A percentile compares a stretch with the other conserved stretches of the same genome.
Conservation (phyloP, 805 yeast genomes). For the Candida vaughaniae region DNA sequence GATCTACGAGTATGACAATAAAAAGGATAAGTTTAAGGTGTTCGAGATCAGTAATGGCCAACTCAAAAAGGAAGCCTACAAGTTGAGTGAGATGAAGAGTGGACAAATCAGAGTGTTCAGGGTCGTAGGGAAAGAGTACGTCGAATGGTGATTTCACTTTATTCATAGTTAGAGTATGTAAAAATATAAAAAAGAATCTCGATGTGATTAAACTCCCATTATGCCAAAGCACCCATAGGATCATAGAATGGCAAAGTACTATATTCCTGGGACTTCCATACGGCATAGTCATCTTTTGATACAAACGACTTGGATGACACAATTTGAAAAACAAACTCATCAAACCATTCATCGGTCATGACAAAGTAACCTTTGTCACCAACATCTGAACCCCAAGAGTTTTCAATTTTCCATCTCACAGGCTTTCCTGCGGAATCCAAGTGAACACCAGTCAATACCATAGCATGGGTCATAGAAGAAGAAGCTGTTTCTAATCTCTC, state of each 20-base stretch:
- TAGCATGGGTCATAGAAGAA: conserved; percentile 86
- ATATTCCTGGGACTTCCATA: conserved; percentile 34
- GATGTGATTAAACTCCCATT: too few species aligned
- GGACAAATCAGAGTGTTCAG: conserved; percentile 84
- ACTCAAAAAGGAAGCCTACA: conserved; percentile 60
- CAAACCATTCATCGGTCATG: conserved; percentile 46
- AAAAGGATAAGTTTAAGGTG: conserved; percentile 69
- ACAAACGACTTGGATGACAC: conserved; percentile 40
- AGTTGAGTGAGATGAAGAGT: conserved; percentile 66
- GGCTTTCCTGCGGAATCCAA: conserved; percentile 52
- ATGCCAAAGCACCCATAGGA: conserved; percentile 45
- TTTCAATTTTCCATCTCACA: conserved; percentile 44
- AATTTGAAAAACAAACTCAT: conserved; percentile 42
- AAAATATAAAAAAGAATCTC: too few species aligned
- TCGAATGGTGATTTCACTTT: conserved; percentile 56
- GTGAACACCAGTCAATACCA: conserved; percentile 82
- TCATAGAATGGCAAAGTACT: conserved; percentile 38
- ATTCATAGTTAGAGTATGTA: conserved; percentile 4
- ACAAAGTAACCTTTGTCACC: conserved; percentile 43
- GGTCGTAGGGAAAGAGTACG: conserved; percentile 66
- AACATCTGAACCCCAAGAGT: conserved; percentile 42
- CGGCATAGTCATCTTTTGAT: conserved; percentile 31
- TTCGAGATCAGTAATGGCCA: conserved; percentile 57
- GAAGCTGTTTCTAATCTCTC: conserved; percentile 70
- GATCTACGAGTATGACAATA: conserved; percentile 70